Conservation (phyloP, 139 green algal genomes). For the Asterochloris sp. region DNA sequence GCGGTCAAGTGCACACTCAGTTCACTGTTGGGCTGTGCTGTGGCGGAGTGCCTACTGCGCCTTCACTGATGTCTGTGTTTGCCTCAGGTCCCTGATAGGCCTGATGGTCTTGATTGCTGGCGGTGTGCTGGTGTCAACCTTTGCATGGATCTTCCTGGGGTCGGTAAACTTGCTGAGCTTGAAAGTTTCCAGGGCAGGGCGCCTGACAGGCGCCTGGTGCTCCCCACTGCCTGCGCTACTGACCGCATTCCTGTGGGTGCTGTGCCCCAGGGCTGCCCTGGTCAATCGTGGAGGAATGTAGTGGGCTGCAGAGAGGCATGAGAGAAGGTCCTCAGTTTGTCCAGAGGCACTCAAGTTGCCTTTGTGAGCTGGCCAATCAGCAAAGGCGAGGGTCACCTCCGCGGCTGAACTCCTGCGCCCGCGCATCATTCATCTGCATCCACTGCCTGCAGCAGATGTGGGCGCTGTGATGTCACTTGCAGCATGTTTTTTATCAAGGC, state of each 20-base stretch:
- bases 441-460: slow-evolving; percentile 2
- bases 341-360: too few relatives aligned
- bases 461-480: not conserved
- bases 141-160: not conserved
- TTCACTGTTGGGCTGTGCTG: too few relatives aligned
- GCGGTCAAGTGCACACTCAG: too few relatives aligned
- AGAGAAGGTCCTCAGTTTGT: too few relatives aligned
- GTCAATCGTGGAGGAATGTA: slow-evolving; percentile 10
- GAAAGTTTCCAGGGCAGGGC: not conserved
- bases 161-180: slow-evolving; percentile 22
- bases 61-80: too few relatives aligned
- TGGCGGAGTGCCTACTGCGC: too few relatives aligned
- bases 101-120: slow-evolving; percentile 1
- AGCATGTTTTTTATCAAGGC: not conserved
- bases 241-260: slow-evolving; percentile 1
- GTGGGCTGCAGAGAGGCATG: not conserved
- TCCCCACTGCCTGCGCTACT: not conserved
- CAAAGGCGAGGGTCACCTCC: too few relatives aligned
- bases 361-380: too few relatives aligned
- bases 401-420: slow-evolving; percentile 3
- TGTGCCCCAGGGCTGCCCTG: slow-evolving; percentile 10
- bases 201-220: not conserved
- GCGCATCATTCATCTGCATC: slow-evolving; percentile 9
- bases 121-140: slow-evolving; percentile 4
- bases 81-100: slow-evolving; percentile 4